Evolutionary conservation across 768 basidiomycete species (phyloP).

Genomic region (Lepiota venenata): DNA sequence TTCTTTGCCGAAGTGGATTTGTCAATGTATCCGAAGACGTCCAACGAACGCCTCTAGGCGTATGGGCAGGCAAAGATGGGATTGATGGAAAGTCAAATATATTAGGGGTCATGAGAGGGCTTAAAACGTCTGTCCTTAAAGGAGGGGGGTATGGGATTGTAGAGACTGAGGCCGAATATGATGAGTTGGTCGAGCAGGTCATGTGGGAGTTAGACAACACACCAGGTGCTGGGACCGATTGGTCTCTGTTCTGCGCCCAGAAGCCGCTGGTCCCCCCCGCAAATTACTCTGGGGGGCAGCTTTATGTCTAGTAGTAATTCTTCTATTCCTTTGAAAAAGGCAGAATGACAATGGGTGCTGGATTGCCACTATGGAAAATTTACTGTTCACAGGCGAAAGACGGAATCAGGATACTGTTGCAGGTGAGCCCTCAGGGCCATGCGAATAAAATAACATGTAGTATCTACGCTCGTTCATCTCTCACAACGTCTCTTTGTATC

Average conservation of each 20-base stretch:
- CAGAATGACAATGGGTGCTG: too few species aligned
- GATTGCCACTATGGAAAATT: too few species aligned
- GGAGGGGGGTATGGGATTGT: constrained; percentile 1
- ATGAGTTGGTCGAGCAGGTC: not conserved
- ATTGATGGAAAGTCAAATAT: constrained; percentile 1
- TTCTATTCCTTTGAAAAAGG: too few species aligned
- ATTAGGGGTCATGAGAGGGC: not conserved
- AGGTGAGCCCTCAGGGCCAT: too few species aligned
- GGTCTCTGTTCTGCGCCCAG: constrained; percentile 1
- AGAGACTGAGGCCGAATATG: not conserved
- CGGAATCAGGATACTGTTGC: too few species aligned
- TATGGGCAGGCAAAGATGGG: constrained; percentile 3
- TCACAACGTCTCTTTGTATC: too few species aligned
- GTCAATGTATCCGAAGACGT: not conserved
- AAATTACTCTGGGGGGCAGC: too few species aligned
- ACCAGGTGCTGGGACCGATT: not conserved
- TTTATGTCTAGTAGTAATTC: too few species aligned
- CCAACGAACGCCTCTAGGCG: not conserved
- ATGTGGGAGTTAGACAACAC: constrained; percentile 1
- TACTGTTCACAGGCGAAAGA: too few species aligned
- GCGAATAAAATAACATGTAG: too few species aligned
- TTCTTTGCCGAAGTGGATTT: constrained; percentile 1
- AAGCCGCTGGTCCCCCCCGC: not conserved
- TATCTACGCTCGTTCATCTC: too few species aligned
- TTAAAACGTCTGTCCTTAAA: not conserved